phyloP scores from a whole-genome alignment of 2,329 filamentous ascomycete species.

The Dothideomycetes sp. region DNA sequence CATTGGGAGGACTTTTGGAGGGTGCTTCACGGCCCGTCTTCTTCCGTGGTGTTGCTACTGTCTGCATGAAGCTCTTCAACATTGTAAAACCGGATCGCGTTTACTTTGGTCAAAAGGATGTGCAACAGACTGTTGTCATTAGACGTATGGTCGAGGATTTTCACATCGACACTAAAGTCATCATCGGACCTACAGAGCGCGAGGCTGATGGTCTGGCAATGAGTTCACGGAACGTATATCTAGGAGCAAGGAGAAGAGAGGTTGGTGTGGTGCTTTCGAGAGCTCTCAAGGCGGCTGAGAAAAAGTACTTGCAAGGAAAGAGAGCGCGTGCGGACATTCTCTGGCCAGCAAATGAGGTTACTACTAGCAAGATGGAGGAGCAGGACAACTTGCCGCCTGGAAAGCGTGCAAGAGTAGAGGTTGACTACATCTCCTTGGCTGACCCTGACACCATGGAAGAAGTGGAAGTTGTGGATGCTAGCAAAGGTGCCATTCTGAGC shows the following conservation, averaged over 20 bases:
- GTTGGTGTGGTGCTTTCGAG: slow-evolving; percentile 64
- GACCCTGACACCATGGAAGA: slow-evolving; percentile 79
- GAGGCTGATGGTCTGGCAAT: slow-evolving; percentile 77
- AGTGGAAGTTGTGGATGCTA: slow-evolving; percentile 58
- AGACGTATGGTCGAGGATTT: slow-evolving; percentile 82
- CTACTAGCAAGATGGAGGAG: slow-evolving; percentile 45
- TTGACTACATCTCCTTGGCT: slow-evolving; percentile 88
- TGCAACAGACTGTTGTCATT: slow-evolving; percentile 91
- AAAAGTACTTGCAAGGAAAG: slow-evolving; percentile 49
- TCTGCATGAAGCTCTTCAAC: slow-evolving; percentile 91
- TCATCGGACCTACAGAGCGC: slow-evolving; percentile 64
- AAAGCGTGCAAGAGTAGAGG: slow-evolving; percentile 62
- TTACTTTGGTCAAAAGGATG: slow-evolving; percentile 96
- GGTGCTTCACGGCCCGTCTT: slow-evolving; percentile 83
- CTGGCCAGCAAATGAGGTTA: slow-evolving; percentile 56
- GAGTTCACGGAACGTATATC: slow-evolving; percentile 88
- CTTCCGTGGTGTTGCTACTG: slow-evolving; percentile 90
- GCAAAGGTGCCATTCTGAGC: slow-evolving; percentile 72
- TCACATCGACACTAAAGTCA: slow-evolving; percentile 64
- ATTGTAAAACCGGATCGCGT: slow-evolving; percentile 68
- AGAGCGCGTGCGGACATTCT: slow-evolving; percentile 58
- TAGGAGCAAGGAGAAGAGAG: slow-evolving; percentile 63
- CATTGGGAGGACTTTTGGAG: slow-evolving; percentile 71
- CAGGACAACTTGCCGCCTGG: slow-evolving; percentile 53
- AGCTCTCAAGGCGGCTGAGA: slow-evolving; percentile 62